Evolutionary conservation across 2,329 filamentous ascomycete genomes (phyloP), one percentile per base, ranked within the genome.

Genomic region (Rugonectria rugulosa): DNA sequence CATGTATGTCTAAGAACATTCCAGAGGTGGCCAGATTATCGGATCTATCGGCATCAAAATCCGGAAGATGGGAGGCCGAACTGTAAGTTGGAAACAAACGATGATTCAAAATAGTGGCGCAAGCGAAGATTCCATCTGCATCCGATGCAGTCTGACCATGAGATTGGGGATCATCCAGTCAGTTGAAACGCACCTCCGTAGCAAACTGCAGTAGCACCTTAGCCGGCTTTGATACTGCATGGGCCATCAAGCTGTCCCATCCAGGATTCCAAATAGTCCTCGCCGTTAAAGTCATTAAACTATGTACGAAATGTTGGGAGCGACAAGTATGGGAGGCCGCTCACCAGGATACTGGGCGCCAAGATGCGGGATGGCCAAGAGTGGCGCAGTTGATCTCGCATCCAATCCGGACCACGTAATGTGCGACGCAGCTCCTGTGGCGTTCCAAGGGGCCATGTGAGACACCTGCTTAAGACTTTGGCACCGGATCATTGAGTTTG

Each of bases 351-450:
- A 55, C 53, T 61, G 49, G n/a, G 60, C 47, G 43, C 38, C 32
- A 15, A 38, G 47, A 50, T 37, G 38, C 34, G 31, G 9, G 51
- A 62, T 14, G 20, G 68, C 68, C 65, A 70, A 73, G 67, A 40
- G 70, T 73, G 72, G 72, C 72, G 71, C 72, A 73, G 72, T 61
- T 31, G 24, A 20, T 31, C 17, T 36, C 20, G 54, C 31, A 15
- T 62, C 56, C 64, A 65, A 66, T 53, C 42, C 21, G 6, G 36
- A 60, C 65, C 66, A 59, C 68, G 68, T 68, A 65, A 64, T 66
- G 57, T 43, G 36, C 49, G 49, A 64, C 57, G 62, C 62, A 60
- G 57, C 51, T 42, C 56, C 24, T 67, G 66, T 68, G 66, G 66
- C 66, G 62, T 46, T 36, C 46, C 38, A 41, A 43, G 51, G 43